phyloP scores from a whole-genome alignment of 805 yeast genomes.

The Candida corydali region DNA sequence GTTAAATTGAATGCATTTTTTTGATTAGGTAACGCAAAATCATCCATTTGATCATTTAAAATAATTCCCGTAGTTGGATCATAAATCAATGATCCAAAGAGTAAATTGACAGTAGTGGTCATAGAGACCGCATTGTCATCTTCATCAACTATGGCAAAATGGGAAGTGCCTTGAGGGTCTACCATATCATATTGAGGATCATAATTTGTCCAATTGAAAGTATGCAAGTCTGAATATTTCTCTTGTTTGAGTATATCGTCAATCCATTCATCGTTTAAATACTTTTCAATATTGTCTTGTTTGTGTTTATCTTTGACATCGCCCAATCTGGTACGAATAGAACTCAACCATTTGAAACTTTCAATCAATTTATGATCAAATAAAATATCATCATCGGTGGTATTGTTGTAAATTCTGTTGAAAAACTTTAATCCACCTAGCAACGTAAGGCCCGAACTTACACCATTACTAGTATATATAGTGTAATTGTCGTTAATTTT shows the following conservation, averaged over 20 bases:
- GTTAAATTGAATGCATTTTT: constrained; percentile 75
- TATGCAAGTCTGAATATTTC: constrained; percentile 51
- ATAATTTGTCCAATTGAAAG: constrained; percentile 69
- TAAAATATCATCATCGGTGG: constrained; percentile 19
- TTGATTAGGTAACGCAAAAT: constrained; percentile 69
- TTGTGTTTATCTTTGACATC: constrained; percentile 42
- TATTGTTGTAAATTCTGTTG: constrained; percentile 29
- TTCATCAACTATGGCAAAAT: constrained; percentile 73
- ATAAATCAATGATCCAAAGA: constrained; percentile 79
- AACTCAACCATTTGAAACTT: constrained; percentile 90
- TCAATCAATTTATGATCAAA: constrained; percentile 71
- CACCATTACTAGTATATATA: constrained; percentile 55
- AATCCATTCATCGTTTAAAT: constrained; percentile 57
- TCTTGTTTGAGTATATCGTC: constrained; percentile 33
- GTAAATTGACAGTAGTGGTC: constrained; percentile 83
- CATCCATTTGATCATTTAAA: constrained; percentile 92
- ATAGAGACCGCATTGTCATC: constrained; percentile 75
- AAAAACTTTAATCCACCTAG: constrained; percentile 69
- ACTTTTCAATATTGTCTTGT: constrained; percentile 30
- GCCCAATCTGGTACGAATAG: constrained; percentile 83
- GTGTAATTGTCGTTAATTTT: constrained; percentile 19
- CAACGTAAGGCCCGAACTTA: constrained; percentile 81
- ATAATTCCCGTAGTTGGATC: constrained; percentile 81
- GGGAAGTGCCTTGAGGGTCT: constrained; percentile 90
- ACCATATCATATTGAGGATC: constrained; percentile 72